Percentiles rank a stretch among this genome's conserved stretches.
Evolutionary conservation across 108 stramenopile species (phyloP).

Genomic region (Cyclotella sp.): DNA sequence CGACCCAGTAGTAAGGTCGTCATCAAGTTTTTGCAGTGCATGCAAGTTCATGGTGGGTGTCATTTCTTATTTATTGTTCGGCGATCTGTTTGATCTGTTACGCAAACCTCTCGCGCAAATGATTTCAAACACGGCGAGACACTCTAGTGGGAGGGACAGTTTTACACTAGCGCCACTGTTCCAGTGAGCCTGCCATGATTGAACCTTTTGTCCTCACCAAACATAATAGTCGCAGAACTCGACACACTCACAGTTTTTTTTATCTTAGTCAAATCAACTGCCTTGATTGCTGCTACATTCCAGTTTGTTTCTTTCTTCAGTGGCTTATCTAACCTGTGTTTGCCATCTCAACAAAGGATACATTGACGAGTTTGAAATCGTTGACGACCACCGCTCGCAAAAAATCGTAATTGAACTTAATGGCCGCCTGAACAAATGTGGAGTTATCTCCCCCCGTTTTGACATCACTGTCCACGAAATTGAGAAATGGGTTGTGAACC

Average conservation of each 20-base stretch:
- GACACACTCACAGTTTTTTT: slow-evolving; percentile 67
- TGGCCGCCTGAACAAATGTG: slow-evolving; percentile 99
- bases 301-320: slow-evolving; percentile 2
- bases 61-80: background rate
- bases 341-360: slow-evolving; percentile 75
- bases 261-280: slow-evolving; percentile 43
- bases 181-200: slow-evolving; percentile 19
- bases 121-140: background rate
- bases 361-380: slow-evolving; percentile 99
- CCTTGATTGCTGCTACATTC: slow-evolving; percentile 63
- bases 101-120: background rate
- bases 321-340: slow-evolving; percentile 12
- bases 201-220: background rate
- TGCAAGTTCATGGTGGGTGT: slow-evolving; percentile 99
- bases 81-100: background rate
- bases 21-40: slow-evolving; percentile 98
- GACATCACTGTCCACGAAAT: slow-evolving; percentile 91
- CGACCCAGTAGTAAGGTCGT: slow-evolving; percentile 99
- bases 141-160: slow-evolving; percentile 4
- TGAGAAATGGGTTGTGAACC: slow-evolving; percentile 98
- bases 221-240: background rate
- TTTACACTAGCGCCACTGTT: slow-evolving; percentile 13
- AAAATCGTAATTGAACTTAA: slow-evolving; percentile 99
- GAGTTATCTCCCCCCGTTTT: slow-evolving; percentile 98
- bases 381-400: slow-evolving; percentile 99